Conservation (phyloP, 345 rosid species). For the Brassica juncea region DNA sequence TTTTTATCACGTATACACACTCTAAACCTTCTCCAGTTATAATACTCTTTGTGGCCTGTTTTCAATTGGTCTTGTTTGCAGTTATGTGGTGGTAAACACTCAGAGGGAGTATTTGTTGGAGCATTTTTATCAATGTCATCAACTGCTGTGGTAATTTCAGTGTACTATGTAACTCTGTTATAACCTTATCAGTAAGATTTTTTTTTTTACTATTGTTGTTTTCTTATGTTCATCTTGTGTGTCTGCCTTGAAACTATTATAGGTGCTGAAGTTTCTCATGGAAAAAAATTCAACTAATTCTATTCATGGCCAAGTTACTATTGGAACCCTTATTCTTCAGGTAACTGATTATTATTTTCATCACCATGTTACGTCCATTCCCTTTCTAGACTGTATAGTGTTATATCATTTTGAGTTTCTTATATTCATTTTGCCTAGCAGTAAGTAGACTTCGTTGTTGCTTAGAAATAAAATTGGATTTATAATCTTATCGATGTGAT, state of each 20-base stretch:
- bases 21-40: not conserved
- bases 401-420: not conserved
- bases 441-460: not conserved
- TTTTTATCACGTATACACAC: not conserved
- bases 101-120: constrained; percentile 93
- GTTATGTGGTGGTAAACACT: constrained; percentile 85
- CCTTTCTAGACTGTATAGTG: constrained; percentile 25
- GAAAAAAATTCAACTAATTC: constrained; percentile 72
- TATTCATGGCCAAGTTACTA: constrained; percentile 84
- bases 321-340: constrained; percentile 92
- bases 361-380: constrained; percentile 7
- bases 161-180: constrained; percentile 10
- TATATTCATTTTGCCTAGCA: not conserved
- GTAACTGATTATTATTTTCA: constrained; percentile 42
- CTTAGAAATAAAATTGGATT: not conserved
- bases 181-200: constrained; percentile 4
- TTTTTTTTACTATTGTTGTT: not conserved
- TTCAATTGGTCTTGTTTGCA: constrained; percentile 45
- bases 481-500: not conserved
- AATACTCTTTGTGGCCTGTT: constrained; percentile 11
- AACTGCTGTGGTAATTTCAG: constrained; percentile 77
- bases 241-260: not conserved
- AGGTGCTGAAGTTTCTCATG: constrained; percentile 94
- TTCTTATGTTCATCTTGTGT: not conserved
- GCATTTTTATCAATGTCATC: constrained; percentile 94